These are phyloP conservation scores for Keithomyces neogunnii DNA, from an alignment of 2,329 filamentous ascomycete species.

Conservation along the genomic window DNA sequence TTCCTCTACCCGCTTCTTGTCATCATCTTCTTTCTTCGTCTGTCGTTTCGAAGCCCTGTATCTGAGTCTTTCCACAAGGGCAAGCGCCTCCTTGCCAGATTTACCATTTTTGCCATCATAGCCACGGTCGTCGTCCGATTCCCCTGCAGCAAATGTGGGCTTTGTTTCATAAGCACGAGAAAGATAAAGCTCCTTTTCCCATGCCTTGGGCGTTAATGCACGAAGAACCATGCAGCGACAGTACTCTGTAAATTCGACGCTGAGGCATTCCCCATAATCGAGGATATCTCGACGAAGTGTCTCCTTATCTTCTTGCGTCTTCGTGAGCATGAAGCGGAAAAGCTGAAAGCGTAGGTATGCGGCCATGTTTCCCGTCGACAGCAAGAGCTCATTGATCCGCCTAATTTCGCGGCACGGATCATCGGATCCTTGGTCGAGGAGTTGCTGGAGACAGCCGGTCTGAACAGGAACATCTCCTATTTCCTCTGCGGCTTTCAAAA, in stretches of 20 bases:
- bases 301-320: not conserved
- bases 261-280: not conserved
- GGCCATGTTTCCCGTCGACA: not conserved
- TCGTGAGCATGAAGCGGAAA: conserved; percentile 1
- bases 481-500: not conserved
- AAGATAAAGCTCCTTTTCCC: not conserved
- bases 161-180: not conserved
- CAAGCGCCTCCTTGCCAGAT: not conserved
- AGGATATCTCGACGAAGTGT: not conserved
- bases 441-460: not conserved
- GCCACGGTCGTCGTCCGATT: not conserved
- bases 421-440: not conserved
- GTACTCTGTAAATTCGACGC: not conserved
- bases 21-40: not conserved
- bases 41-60: not conserved
- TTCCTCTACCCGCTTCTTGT: too few relatives aligned
- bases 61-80: not conserved
- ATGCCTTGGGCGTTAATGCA: not conserved
- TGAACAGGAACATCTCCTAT: not conserved
- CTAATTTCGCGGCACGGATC: not conserved
- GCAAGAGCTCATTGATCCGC: not conserved
- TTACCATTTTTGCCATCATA: not conserved
- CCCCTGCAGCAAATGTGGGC: too few relatives aligned
- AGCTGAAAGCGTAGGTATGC: not conserved
- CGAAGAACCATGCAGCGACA: conserved; percentile 1